These are phyloP conservation scores for Discostella pseudostelligera DNA, from an alignment of 108 stramenopile genomes.

Conservation along the genomic window DNA sequence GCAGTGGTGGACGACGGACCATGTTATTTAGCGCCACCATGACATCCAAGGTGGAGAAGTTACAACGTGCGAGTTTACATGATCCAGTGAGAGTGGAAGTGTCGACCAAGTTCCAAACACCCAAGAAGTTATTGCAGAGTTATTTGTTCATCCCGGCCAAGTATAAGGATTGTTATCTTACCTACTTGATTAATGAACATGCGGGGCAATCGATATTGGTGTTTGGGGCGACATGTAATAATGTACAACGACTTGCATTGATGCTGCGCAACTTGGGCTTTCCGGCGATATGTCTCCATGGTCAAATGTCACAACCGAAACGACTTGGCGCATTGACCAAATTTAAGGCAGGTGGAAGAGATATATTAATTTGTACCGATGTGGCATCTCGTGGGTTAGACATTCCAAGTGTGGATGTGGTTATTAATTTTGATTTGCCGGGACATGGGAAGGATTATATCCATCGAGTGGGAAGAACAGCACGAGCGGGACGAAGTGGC, in stretches of 20 bases:
- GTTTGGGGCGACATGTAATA: slow-evolving; percentile 97
- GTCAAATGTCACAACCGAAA: slow-evolving; percentile 98
- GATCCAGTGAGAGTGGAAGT: slow-evolving; percentile 94
- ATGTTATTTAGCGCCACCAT: slow-evolving; percentile 98
- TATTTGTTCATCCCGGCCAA: slow-evolving; percentile 99
- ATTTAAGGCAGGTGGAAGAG: slow-evolving; percentile 83
- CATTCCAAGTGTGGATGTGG: slow-evolving; percentile 94
- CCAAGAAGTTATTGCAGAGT: slow-evolving; percentile 91
- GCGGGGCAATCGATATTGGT: slow-evolving; percentile 95
- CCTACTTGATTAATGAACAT: slow-evolving; percentile 95
- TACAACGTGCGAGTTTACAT: slow-evolving; percentile 91
- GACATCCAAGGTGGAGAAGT: slow-evolving; percentile 97
- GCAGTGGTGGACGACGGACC: slow-evolving; percentile 71
- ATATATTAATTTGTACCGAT: slow-evolving; percentile 96
- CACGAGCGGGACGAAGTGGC: slow-evolving; percentile 94
- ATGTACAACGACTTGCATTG: slow-evolving; percentile 90
- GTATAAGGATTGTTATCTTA: slow-evolving; percentile 99
- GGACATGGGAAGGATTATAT: slow-evolving; percentile 97
- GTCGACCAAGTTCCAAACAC: slow-evolving; percentile 93
- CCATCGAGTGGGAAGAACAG: slow-evolving; percentile 97
- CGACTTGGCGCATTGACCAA: slow-evolving; percentile 95
- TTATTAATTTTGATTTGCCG: slow-evolving; percentile 97
- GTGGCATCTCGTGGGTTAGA: slow-evolving; percentile 96
- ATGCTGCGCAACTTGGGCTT: slow-evolving; percentile 97
- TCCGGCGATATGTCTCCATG: slow-evolving; percentile 95